phyloP scores from a whole-genome alignment of 2,329 filamentous ascomycete species.

The Diaporthe vaccinii region DNA sequence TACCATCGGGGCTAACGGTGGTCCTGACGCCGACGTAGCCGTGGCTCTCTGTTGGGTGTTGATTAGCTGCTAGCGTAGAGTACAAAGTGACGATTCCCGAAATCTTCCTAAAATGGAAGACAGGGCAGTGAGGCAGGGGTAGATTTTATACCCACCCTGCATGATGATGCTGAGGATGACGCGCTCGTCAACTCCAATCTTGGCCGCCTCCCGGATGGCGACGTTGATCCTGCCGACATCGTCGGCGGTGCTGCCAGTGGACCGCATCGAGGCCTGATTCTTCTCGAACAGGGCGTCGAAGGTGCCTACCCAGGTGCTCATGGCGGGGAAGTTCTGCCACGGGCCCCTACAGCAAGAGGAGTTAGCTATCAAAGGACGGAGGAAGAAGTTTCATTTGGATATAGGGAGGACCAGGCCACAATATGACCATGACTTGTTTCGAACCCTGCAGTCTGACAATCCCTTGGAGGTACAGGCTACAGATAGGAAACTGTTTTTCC shows the following conservation, averaged over 20 bases:
- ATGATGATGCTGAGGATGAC: constrained; percentile 58
- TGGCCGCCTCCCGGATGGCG: constrained; percentile 48
- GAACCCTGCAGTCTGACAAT: too few species aligned
- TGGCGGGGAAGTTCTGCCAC: constrained; percentile 49
- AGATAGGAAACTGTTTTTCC: too few species aligned
- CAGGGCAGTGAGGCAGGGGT: background rate
- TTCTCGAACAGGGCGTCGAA: constrained; percentile 46
- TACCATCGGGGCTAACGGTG: constrained; percentile 50
- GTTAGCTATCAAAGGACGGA: too few species aligned
- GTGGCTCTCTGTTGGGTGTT: constrained; percentile 47
- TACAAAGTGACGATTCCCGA: background rate
- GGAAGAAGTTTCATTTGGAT: too few species aligned
- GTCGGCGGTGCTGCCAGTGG: constrained; percentile 49
- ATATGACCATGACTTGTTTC: too few species aligned
- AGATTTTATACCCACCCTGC: constrained; percentile 45
- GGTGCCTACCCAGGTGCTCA: constrained; percentile 50
- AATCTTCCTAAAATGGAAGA: background rate
- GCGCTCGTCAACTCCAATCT: constrained; percentile 52
- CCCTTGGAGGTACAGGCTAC: too few species aligned
- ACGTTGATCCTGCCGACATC: constrained; percentile 52
- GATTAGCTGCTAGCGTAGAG: background rate
- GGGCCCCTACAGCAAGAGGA: too few species aligned
- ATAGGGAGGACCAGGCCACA: too few species aligned
- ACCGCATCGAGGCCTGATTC: constrained; percentile 52
- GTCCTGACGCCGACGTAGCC: constrained; percentile 55